Conservation (phyloP, 176 grass and related monocot genomes). For the Musa beccarii region DNA sequence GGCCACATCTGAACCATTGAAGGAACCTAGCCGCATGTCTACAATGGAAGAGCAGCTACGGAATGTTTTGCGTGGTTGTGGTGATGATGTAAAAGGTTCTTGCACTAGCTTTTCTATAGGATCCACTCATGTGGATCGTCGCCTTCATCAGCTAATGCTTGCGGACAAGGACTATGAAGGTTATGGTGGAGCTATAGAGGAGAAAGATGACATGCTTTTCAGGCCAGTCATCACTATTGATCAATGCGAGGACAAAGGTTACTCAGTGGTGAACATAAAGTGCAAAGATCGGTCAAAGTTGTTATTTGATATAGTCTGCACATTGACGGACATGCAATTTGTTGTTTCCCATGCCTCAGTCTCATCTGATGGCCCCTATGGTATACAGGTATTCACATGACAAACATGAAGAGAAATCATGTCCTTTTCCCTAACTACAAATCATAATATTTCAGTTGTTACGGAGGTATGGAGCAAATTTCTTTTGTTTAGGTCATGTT, state of each 20-base stretch:
- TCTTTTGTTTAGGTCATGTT: neutral
- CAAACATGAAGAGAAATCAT: neutral
- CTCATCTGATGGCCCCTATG: slow-evolving; percentile 56
- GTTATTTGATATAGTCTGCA: slow-evolving; percentile 94
- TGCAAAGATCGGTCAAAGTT: slow-evolving; percentile 79
- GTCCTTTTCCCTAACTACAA: neutral
- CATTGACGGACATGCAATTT: slow-evolving; percentile 92
- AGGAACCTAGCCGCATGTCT: slow-evolving; percentile 29
- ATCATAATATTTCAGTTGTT: neutral
- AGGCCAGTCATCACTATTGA: slow-evolving; percentile 59
- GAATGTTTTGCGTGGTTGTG: slow-evolving; percentile 50
- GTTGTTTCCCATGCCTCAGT: slow-evolving; percentile 88
- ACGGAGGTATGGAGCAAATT: neutral
- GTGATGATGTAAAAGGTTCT: slow-evolving; percentile 31
- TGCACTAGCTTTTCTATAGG: slow-evolving; percentile 56
- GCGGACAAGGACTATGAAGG: slow-evolving; percentile 49
- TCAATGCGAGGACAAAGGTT: slow-evolving; percentile 79
- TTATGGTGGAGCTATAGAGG: neutral
- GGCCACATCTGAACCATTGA: slow-evolving; percentile 34
- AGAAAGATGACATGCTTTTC: neutral
- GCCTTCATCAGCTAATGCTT: slow-evolving; percentile 94
- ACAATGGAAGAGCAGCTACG: slow-evolving; percentile 53
- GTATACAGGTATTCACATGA: slow-evolving; percentile 44
- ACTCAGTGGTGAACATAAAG: slow-evolving; percentile 83
- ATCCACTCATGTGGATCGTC: slow-evolving; percentile 65